Base-by-base conservation (phyloP, 2,329 filamentous ascomycete genomes). In the Neonectria magnoliae region DNA sequence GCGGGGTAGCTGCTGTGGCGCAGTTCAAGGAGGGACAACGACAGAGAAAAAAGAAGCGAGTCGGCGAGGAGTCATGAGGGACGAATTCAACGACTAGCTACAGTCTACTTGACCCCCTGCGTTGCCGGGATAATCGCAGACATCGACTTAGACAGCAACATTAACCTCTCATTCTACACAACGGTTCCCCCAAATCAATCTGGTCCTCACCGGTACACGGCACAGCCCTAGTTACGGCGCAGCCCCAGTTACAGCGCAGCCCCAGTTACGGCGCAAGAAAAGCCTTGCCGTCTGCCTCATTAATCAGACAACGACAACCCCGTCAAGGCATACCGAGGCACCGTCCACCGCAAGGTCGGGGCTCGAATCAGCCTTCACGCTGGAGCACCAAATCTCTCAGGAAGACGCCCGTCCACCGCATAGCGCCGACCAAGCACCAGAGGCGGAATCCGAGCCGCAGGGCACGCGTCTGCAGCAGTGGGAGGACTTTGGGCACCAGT, bases 401-500 rank as follows among this genome's bases (percentile, higher is more conserved):
- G 13, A 18, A 14, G 52, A 27, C 54, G 48, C 45, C 27, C 22
- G 42, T 11, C 33, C 50, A 54, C 7, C 14, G 14, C 20, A 53
- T 6, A 52, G 33, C 52, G 9, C 41, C 66, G 57, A 53, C 33
- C 11, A 53, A 29, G 14, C 3, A 16, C 31, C 22, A 10, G 25
- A 47, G 4, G 22, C 29, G 1, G 53, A 62, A 16, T 44, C 57
- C 16, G 67, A 65, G 22, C 48, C 31, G 22, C 62, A 70, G 1
- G 55, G 48, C 9, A 56, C 66, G n/a, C 68, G 64, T 6, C 65
- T 65, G 11, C 57, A 65, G 36, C 64, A 63, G 71, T 73, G 73
- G 72, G 64, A 75, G 57, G 66, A 75, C 4, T 69, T 71, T 38
- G 73, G 73, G 14, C 71, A 75, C 27, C 47, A 33, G 18, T 72